Percentiles rank a stretch among this genome's conserved stretches.
phyloP scores from a whole-genome alignment of 805 yeast genomes.

The Grigorovia transvaalensis region DNA sequence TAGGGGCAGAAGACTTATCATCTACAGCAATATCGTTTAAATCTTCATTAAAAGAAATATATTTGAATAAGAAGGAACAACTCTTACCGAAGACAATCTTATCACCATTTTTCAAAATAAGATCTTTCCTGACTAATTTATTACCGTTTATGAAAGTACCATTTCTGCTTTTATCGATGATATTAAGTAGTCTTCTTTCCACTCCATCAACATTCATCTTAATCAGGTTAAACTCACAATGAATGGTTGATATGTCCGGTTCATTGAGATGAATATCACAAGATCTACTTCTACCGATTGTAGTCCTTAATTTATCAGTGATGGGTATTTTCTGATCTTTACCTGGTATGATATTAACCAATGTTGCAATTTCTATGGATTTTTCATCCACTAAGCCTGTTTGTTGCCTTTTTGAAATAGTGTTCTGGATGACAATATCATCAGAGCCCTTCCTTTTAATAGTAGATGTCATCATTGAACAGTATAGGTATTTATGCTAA shows the following conservation, averaged over 20 bases:
- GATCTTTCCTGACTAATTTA: slow-evolving; percentile 36
- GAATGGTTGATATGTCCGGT: slow-evolving; percentile 54
- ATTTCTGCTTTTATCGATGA: slow-evolving; percentile 49
- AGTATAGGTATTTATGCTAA: neutral
- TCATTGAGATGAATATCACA: slow-evolving; percentile 49
- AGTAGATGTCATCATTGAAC: slow-evolving; percentile 1
- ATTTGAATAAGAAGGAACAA: slow-evolving; percentile 41
- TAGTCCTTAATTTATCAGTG: slow-evolving; percentile 25
- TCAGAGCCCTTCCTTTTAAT: slow-evolving; percentile 11
- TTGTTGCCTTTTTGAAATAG: slow-evolving; percentile 12
- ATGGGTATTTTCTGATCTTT: slow-evolving; percentile 26
- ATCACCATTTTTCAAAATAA: slow-evolving; percentile 53
- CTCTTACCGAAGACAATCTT: slow-evolving; percentile 47
- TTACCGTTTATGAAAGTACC: slow-evolving; percentile 60
- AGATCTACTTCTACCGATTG: slow-evolving; percentile 47
- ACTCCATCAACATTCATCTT: slow-evolving; percentile 28
- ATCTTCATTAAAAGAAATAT: slow-evolving; percentile 14
- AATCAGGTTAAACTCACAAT: slow-evolving; percentile 43
- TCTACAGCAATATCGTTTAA: neutral
- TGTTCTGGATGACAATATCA: slow-evolving; percentile 1
- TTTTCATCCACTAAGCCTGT: slow-evolving; percentile 1
- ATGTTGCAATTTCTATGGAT: slow-evolving; percentile 9
- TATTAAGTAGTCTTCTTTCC: slow-evolving; percentile 31
- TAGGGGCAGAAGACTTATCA: neutral
- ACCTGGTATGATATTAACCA: slow-evolving; percentile 27